Evolutionary conservation across 345 rosid genomes (phyloP), one percentile per base, ranked within the genome.

Genomic region (Camelina hispida): DNA sequence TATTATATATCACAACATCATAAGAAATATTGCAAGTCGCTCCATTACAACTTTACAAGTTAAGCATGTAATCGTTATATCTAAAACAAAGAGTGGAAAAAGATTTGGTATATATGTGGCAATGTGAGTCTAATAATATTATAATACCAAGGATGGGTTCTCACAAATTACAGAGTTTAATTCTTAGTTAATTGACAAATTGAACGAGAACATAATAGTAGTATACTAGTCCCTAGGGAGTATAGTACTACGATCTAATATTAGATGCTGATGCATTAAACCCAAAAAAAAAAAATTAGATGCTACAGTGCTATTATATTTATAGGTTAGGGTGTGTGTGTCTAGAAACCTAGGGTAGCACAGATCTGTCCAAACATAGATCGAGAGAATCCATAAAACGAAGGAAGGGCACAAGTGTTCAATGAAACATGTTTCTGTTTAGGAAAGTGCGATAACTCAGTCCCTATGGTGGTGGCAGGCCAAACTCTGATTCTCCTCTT

Each of bases 361-460:
- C 43, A 76, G 75, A 76, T 69, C 70, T 43, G 79, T 62, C 51
- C 50, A 62, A 69, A 76, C 79, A 76, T 15, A 54, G 40, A 69
- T 69, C 79, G 79, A 76, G 35, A 23, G 74, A 69, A 69, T 61
- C 23, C 63, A 61, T 44, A 56, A 22, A 54, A 75, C 17, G 52
- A 54, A 67, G 47, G 35, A 74, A 66, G 68, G 68, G 55, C 70
- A 53, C 34, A 62, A 69, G 64, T 75, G 74, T 68, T 63, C 59
- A 14, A 61, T 76, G 69, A 76, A 76, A 76, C 65, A 69, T 69
- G 74, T 59, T 68, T 75, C 38, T 51, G 55, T 68, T 51, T 67
- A 67, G 73, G 73, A 59, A 75, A 50, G 54, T 62, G 73, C 16
- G 67, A 75, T 25, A 74, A 37, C 43, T 46, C 72, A 44, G 47